Evolutionary conservation across 2,329 filamentous ascomycete species (phyloP), one percentile per base, ranked within the genome.

Genomic region (Stemphylium vesicarium): DNA sequence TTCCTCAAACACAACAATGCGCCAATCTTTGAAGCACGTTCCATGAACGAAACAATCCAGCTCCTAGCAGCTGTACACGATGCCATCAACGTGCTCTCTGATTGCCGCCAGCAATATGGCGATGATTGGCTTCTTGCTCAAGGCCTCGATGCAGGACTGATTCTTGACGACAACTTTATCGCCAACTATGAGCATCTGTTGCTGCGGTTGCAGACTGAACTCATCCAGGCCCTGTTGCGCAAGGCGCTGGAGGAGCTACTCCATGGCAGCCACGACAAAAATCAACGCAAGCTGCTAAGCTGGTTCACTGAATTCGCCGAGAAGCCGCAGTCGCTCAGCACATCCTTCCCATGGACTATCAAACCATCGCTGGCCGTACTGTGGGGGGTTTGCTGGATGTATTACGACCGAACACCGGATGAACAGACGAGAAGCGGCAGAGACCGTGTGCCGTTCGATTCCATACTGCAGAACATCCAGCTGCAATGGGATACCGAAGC

Each of bases 111-210:
- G 18, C 64, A 68, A 53, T 66, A 69, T 39, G 62, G 66, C 36
- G 69, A 73, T 46, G 55, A 62, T 36, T 74, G 71, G 68, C 66
- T 76, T 15, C 59, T 70, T 40, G 64, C 53, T 41, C 67, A 70
- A 53, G 70, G 72, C 36, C 60, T 66, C 24, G 60, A 69, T 13
- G 49, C 69, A 15, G 69, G 72, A 13, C 59, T 71, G 15, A 51
- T 53, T 29, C 63, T 75, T 10, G 73, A 78, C 57, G 73, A 74
- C 32, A 71, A 59, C 9, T 75, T 75, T 58, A 60, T 77, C 39
- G 77, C 78, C 15, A 80, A 80, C 60, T 75, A 80, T 51, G 71
- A 77, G 59, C 76, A 80, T 57, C 53, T 80, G 32, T 68, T 80
- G 44, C 58, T 77, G 50, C 70, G 72, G 49, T 66, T 79, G 15